These are phyloP conservation scores for Arthrobotrys musiformis DNA, from an alignment of 2,329 filamentous ascomycete species.

Conservation along the genomic window DNA sequence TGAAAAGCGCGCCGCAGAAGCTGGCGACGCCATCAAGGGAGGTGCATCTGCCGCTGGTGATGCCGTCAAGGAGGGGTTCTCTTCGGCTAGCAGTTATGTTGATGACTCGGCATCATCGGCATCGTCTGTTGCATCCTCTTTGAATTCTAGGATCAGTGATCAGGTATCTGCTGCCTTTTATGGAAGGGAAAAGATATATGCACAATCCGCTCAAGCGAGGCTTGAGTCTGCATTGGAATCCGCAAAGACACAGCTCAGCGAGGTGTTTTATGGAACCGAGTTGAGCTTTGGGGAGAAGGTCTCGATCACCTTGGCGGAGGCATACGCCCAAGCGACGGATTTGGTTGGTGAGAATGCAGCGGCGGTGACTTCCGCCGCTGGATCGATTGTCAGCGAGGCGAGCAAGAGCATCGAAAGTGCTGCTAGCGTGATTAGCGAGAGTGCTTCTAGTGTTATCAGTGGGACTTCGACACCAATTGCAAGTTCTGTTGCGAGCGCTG, in stretches of 20 bases:
- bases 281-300: slow-evolving; percentile 51
- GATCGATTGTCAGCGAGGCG: slow-evolving; percentile 31
- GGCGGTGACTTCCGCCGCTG: slow-evolving; percentile 32
- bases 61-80: slow-evolving; percentile 32
- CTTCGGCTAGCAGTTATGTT: slow-evolving; percentile 45
- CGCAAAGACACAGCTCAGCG: slow-evolving; percentile 56
- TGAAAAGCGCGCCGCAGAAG: slow-evolving; percentile 60
- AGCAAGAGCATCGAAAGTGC: slow-evolving; percentile 44
- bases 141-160: slow-evolving; percentile 39
- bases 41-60: slow-evolving; percentile 38
- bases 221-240: slow-evolving; percentile 55
- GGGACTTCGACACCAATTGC: slow-evolving; percentile 48
- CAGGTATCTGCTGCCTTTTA: slow-evolving; percentile 43
- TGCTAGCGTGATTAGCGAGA: slow-evolving; percentile 37
- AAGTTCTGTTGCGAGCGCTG: slow-evolving; percentile 53
- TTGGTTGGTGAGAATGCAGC: slow-evolving; percentile 34
- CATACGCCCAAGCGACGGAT: slow-evolving; percentile 49
- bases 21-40: slow-evolving; percentile 32
- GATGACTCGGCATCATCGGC: slow-evolving; percentile 49
- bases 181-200: slow-evolving; percentile 42
- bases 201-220: slow-evolving; percentile 33
- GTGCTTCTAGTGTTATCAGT: slow-evolving; percentile 42
- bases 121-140: slow-evolving; percentile 41
- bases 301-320: slow-evolving; percentile 46
- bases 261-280: slow-evolving; percentile 54